Base-by-base conservation (phyloP, 2,329 filamentous ascomycete species). In the Aspergillus clavatus region DNA sequence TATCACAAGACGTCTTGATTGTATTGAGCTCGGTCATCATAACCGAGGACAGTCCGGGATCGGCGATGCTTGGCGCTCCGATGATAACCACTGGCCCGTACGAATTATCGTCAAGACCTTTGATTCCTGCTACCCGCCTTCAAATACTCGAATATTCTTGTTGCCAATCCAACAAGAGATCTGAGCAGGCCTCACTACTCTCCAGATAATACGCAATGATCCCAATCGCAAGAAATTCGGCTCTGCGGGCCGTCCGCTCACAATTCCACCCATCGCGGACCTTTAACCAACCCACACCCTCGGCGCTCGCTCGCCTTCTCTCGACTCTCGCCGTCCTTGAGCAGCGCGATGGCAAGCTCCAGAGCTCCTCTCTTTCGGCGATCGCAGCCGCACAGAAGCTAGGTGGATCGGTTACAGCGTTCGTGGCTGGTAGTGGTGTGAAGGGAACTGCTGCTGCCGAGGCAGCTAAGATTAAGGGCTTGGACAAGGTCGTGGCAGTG, bases 281-380 rank as follows among this genome's bases (percentile, higher is more conserved):
- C 47, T 60, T 64, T 63, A 71, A 66, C 62, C 72, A 66, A 45
- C 67, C 71, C 53, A 71, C 72, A 54, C 68, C 72, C 61, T 81
- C 81, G 46, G 75, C 79, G 51, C 71, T 85, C 53, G 76, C 78
- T 58, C 80, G 86, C 59, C 75, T 95, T 50, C 78, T 94, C 47
- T 96, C 90, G 40, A 93, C 90, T 27, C 80, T 98, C 45, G 91
- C 91, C 37, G 76, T 98, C 43, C 81, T 98, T 51, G 93, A 98
- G 72, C 93, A 97, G 72, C 83, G 84, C 60, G 86, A 95, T 60
- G 93, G 93, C 51, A 84, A 89, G 72, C 80, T 98, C 54, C 89
- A 88, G 63, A 72, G 79, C 50, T 84, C 86, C 18, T 96, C 90
- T 4, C 75, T 96, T 45, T 87, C 87, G 61, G 86, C 89, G 36